phyloP scores from a whole-genome alignment of 2,329 filamentous ascomycete species.

The Neopestalotiopsis sp. region DNA sequence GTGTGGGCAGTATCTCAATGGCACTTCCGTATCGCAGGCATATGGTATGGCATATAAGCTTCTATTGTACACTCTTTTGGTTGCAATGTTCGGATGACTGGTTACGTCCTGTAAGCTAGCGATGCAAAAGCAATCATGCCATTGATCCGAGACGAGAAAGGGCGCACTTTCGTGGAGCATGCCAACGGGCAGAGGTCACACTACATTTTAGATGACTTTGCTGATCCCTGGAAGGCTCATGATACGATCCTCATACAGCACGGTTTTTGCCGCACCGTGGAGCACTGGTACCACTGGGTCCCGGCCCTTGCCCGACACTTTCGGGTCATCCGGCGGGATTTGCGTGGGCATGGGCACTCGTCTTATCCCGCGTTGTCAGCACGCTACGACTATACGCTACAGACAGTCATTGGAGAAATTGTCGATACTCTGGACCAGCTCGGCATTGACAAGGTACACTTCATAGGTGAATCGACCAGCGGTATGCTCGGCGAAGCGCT shows the following conservation, averaged over 20 bases:
- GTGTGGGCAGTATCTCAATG: neutral
- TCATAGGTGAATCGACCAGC: slow-evolving; percentile 10
- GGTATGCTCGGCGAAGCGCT: slow-evolving; percentile 5
- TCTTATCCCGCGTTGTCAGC: neutral
- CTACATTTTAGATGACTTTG: slow-evolving; percentile 1
- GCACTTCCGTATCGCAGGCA: neutral
- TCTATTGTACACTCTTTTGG: neutral
- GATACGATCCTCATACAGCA: slow-evolving; percentile 8
- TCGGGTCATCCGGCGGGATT: slow-evolving; percentile 8
- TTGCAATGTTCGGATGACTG: neutral
- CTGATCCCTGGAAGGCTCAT: slow-evolving; percentile 7
- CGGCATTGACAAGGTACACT: slow-evolving; percentile 4
- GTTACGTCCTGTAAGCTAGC: neutral
- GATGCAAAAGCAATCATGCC: neutral
- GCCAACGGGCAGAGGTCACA: slow-evolving; percentile 3
- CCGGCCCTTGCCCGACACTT: neutral
- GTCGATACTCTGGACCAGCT: slow-evolving; percentile 8
- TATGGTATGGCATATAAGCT: neutral
- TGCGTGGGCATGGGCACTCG: slow-evolving; percentile 6
- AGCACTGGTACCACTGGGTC: slow-evolving; percentile 12
- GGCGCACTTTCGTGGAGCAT: neutral
- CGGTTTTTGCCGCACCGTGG: slow-evolving; percentile 4
- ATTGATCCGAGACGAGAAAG: neutral
- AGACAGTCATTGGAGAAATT: slow-evolving; percentile 4
- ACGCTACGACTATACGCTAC: neutral